Evolutionary conservation across 1,284 basidiomycete genomes (phyloP), one percentile per base, ranked within the genome.

Genomic region (Tilletia walkeri): DNA sequence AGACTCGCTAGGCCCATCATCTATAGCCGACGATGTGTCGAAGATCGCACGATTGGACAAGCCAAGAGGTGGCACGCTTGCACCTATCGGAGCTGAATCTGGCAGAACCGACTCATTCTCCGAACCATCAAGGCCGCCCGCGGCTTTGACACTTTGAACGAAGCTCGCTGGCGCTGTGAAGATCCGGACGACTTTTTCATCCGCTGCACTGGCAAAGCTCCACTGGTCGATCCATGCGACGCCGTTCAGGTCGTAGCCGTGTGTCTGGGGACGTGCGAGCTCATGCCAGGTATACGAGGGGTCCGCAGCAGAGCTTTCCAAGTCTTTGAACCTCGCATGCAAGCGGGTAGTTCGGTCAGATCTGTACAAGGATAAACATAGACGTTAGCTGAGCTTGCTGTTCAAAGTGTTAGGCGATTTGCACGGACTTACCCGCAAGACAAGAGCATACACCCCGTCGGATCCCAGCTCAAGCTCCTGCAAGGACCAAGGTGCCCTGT

Each of bases 171-270:
- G 79, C 34, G 81, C 80, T 30, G 73, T 70, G 72, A 83, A 83
- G 41, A 81, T 74, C 14, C 82, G 76, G 63, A 82, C 68, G n/a
- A 83, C 76, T 72, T 83, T 83, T 65, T 83, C 82, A 69, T 83
- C 82, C 14, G 80, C 79, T 9, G 81, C 82, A 66, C 78, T 80
- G 18, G 77, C 80, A 61, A 83, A 82, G 65, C 73, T 71, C 65
- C 79, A 72, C 34, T 76, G 76, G 50, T 79, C 77, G 65, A 82
- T 75, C 80, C 79, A 83, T 0, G 79, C 72, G 66, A 78, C 76
- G 12, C 73, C 69, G 20, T 74, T 70, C 45, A 83, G 49, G 20
- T 78, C 81, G 73, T 82, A 82, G 10, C 82, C 82, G 67, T 83
- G 82, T 10, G 80, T 80, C 50, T 83, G 82, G 0, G 82, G 82